Base-by-base conservation (phyloP, 192 early-diverging fungal species). In the Cladochytrium replicatum region DNA sequence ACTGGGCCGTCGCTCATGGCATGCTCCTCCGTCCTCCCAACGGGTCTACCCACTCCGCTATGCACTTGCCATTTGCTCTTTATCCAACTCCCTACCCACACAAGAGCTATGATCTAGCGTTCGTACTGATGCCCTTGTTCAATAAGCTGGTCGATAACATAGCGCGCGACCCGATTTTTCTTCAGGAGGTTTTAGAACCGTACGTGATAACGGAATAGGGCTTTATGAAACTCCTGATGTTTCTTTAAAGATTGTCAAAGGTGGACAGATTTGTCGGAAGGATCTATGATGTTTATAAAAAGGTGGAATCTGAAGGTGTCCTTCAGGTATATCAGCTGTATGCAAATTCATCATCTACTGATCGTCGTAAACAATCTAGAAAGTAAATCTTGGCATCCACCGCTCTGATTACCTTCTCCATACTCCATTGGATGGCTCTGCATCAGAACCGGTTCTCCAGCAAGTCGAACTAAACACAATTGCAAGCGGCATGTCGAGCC, bases 391-490 rank as follows among this genome's bases (percentile, higher is more conserved):
- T n/a, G 91, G 88, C 38, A 71, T 96, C 21, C 85, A 91, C 63
- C 77, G 94, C 38, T 91, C 85, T 19, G 94, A 98, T 65, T 98
- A 98, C 54, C 61, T 98, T 39, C 67, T 94, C 13, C 81, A 97
- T 59, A 61, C 77, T 29, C 63, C 71, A 27, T n/a, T n/a, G n/a
- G 52, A 32, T 19, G 63, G 64, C 1, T 60, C 66, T 2, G 51
- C 50, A 0, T n/a, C n/a, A n/a, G 60, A 77, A 15, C 57, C 76
- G 24, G 61, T 63, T 24, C 71, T 87, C 38, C 82, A 93, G 58
- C 94, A 98, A 59, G 94, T 98, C 1, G 94, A 98, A 52, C 81
- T 93, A 52, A 98, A 98, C 65, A 96, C 94, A 3, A 93, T 98
- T 64, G 76, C 92, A 3, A 71, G 85, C 4, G 87, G 84, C n/a